Base-by-base conservation (phyloP, 2,329 filamentous ascomycete species). In the Lasiodiplodia citricola region DNA sequence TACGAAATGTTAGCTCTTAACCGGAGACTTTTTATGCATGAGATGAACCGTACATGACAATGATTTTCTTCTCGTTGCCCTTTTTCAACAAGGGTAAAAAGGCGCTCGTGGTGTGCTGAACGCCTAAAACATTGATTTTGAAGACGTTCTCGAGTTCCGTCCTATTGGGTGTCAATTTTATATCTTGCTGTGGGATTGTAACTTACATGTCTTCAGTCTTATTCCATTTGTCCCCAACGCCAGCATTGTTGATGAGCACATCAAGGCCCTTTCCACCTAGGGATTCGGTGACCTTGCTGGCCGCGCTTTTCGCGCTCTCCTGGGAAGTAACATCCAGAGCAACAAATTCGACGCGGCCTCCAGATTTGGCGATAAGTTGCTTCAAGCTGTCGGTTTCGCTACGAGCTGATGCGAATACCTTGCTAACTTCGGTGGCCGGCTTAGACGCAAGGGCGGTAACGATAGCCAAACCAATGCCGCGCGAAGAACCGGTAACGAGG, bases 281-380 rank as follows among this genome's bases (percentile, higher is more conserved):
- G 2, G 50, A 38, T 50, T 52, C 25, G 8, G 77, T 71, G 4
- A 84, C 73, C 14, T 74, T 62, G 13, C 75, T 70, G 1, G 77
- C 80, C 4, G 80, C 80, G 0, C 68, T 55, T 16, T 75, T 72
- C 4, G 85, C 80, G 28, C 74, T 80, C 2, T 75, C 70, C 37
- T 77, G 70, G 31, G 78, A 74, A 0, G 80, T 80, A 3, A 87
- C 79, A 70, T 86, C 84, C 1, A 85, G 72, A 21, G 75, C 71
- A 5, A 87, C 18, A 4, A 11, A 69, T 11, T 67, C 35, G 4
- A 69, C 65, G 23, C 58, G 60, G 4, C 65, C 67, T 5, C 7
- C 16, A 0, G 80, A 81, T 1, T 72, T 70, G 28, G 75, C 66
- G 14, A 79, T 73, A 2, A 84, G 70, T 35, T 80, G 73, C 3